Evolutionary conservation across 106 monocot species (phyloP).

Genomic region (Dendrobium officinale): DNA sequence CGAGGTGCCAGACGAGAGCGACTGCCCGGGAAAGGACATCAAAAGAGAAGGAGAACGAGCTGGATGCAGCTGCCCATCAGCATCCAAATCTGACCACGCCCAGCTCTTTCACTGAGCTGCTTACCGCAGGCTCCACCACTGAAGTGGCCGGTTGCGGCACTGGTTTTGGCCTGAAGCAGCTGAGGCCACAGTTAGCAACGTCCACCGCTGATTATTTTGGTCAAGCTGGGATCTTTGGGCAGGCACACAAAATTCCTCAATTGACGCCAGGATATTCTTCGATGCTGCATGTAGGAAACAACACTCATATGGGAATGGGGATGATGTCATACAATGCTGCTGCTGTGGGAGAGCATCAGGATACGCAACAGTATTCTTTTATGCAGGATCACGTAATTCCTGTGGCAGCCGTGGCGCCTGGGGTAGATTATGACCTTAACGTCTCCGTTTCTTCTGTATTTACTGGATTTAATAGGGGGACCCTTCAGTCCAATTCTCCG

Average conservation of each 20-base stretch:
- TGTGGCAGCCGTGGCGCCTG: slow-evolving; percentile 13
- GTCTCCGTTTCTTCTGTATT: slow-evolving; percentile 79
- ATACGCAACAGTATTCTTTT: slow-evolving; percentile 4
- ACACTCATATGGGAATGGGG: slow-evolving; percentile 48
- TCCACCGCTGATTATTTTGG: slow-evolving; percentile 64
- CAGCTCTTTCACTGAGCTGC: slow-evolving; percentile 85
- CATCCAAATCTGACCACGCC: slow-evolving; percentile 24
- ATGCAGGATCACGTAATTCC: slow-evolving; percentile 8
- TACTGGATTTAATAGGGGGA: slow-evolving; percentile 94
- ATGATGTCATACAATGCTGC: slow-evolving; percentile 24
- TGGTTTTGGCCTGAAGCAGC: slow-evolving; percentile 23
- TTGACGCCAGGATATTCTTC: neutral
- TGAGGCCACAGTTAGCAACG: slow-evolving; percentile 21
- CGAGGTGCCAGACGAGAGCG: slow-evolving; percentile 59
- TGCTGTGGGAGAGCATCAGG: slow-evolving; percentile 2
- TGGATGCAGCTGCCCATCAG: slow-evolving; percentile 5
- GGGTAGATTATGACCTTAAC: slow-evolving; percentile 66
- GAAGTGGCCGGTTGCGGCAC: slow-evolving; percentile 16
- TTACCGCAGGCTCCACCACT: slow-evolving; percentile 22
- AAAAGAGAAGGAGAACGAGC: slow-evolving; percentile 37
- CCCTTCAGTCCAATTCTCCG: slow-evolving; percentile 99
- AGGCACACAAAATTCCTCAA: neutral
- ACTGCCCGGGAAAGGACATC: slow-evolving; percentile 43
- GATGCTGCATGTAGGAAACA: slow-evolving; percentile 32
- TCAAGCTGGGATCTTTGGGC: slow-evolving; percentile 25